Evolutionary conservation across 2,329 filamentous ascomycete species (phyloP), one percentile per base, ranked within the genome.

Genomic region (Ophiostoma sp.): DNA sequence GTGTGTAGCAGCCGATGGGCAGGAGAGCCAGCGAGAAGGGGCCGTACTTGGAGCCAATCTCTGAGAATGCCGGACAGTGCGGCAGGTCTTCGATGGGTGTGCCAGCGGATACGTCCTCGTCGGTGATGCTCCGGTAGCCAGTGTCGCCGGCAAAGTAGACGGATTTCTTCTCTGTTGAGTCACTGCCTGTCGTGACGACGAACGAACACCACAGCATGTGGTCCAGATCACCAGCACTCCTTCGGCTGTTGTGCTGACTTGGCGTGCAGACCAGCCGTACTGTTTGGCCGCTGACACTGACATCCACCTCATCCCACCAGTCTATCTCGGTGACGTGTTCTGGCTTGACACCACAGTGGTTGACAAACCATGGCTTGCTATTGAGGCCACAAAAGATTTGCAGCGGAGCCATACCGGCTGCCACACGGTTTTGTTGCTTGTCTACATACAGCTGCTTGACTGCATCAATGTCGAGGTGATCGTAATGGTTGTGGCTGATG

Each of bases 1-100:
- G 92, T 74, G 89, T 85, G 81, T 97, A 97, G 3, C 94, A 95
- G 71, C 95, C 95, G 77, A 98, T 97, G 52, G 95, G 95, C 76
- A 98, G 97, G 72, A 98, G 83, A 0, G 95, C 95, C 7, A 98
- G 88, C 80, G 97, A 93, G 78, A 98, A 97, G 0, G 93, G 93
- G 0, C 95, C 95, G 48, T 93, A 87, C 69, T 91, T 86, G 22
- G 89, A 83, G 75, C 95, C 95, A 75, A 98, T 94, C 80, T 97
- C 88, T 76, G 88, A 87, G 83, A 98, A 98, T 59, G 94, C 93
- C 4, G 95, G 95, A 79, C 93, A 96, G 19, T 85, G 83, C 4
- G 95, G 94, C 8, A 83, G 80, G 1, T 64, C 52, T 19, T 36
- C 50, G 33, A 61, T 25, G n/a, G 71, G 42, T 5, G 52, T 70